Evolutionary conservation across 1,284 basidiomycete genomes (phyloP).

Genomic region (Erythrobasidium hasegawianum): DNA sequence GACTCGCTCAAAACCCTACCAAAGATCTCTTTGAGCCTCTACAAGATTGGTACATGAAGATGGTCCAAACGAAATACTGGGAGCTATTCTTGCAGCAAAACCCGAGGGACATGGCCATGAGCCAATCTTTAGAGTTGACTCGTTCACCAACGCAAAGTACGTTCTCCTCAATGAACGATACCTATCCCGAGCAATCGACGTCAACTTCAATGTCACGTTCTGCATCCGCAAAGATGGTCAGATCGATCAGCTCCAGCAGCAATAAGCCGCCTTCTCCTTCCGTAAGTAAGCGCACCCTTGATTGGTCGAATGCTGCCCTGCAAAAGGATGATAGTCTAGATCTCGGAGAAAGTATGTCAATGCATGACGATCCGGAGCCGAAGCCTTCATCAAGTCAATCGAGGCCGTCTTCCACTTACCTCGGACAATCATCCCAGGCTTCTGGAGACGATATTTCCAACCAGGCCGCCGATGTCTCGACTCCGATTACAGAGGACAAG

Average conservation of each 20-base stretch:
- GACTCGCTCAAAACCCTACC: conserved; percentile 30
- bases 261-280: conserved; percentile 12
- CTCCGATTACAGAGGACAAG: not conserved
- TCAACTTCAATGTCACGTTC: not conserved
- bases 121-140: not conserved
- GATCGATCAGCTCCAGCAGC: not conserved
- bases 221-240: not conserved
- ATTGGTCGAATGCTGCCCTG: not conserved
- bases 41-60: conserved; percentile 18
- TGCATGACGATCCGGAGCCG: not conserved
- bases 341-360: conserved; percentile 16
- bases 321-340: conserved; percentile 16
- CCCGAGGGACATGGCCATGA: not conserved
- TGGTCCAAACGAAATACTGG: conserved; percentile 24
- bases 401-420: not conserved
- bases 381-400: not conserved
- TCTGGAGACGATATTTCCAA: not conserved
- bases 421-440: not conserved
- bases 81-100: conserved; percentile 11
- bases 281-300: conserved; percentile 18
- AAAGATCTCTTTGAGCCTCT: conserved; percentile 29
- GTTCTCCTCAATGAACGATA: not conserved
- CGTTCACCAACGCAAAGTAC: not conserved
- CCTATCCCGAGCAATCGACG: not conserved
- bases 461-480: not conserved